phyloP scores from a whole-genome alignment of 73 alveolate genomes.

The Paramecium pentaurelia region DNA sequence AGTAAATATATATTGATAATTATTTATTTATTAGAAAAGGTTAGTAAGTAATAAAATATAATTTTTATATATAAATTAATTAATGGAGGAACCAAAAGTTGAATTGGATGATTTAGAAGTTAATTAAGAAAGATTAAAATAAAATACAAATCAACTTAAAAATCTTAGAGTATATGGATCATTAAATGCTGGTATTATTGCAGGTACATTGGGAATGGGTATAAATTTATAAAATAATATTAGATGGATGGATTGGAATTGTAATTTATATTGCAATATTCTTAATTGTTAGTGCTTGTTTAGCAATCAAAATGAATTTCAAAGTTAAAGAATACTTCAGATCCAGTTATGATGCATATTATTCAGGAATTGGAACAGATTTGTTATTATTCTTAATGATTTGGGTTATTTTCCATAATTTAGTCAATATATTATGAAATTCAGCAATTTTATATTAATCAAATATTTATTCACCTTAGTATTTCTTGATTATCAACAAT shows the following conservation, averaged over 20 bases:
- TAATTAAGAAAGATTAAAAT: not conserved
- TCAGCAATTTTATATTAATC: not conserved
- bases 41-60: no score
- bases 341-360: not conserved
- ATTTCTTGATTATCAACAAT: not conserved
- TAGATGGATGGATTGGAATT: constrained; percentile 37
- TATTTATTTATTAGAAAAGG: no score
- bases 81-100: not conserved
- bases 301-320: constrained; percentile 24
- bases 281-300: not conserved
- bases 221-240: not conserved
- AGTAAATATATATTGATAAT: no score
- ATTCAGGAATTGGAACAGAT: not conserved
- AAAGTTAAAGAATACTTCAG: not conserved
- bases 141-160: not conserved
- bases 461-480: not conserved
- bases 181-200: not conserved
- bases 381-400: not conserved
- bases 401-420: constrained; percentile 44
- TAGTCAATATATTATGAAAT: constrained; percentile 11
- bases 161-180: not conserved
- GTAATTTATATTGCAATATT: not conserved
- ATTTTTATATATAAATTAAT: not conserved
- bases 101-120: not conserved
- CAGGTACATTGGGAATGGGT: constrained; percentile 19